Conservation (phyloP, 2,329 filamentous ascomycete genomes). For the Penicillium sp. region DNA sequence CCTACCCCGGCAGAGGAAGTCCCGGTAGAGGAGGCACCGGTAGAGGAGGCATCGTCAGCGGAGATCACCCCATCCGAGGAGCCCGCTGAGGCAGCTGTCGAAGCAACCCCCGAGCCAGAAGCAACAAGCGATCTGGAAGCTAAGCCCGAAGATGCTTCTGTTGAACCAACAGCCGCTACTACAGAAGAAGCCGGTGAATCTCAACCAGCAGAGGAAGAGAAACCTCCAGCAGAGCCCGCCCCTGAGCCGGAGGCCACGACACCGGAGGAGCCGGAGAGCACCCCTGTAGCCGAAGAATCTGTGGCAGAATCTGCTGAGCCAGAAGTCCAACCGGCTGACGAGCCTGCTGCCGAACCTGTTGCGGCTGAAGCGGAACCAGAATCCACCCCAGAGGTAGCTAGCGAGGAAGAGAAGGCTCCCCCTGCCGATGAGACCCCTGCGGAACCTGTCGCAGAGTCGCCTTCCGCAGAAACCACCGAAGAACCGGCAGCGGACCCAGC, state of each 20-base stretch:
- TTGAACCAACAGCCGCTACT: slow-evolving; percentile 9
- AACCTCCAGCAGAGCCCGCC: slow-evolving; percentile 5
- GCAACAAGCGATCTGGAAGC: not conserved
- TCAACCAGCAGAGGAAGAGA: not conserved
- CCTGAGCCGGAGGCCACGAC: not conserved
- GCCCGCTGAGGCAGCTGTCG: not conserved
- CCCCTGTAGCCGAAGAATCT: not conserved
- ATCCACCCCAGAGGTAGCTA: not conserved
- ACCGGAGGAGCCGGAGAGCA: slow-evolving; percentile 10
- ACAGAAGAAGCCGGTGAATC: slow-evolving; percentile 10
- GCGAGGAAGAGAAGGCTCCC: not conserved
- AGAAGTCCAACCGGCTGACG: slow-evolving; percentile 5
- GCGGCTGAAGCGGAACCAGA: not conserved
- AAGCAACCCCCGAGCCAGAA: slow-evolving; percentile 8
- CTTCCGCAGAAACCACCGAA: not conserved
- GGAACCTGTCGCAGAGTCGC: not conserved
- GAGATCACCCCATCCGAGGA: not conserved
- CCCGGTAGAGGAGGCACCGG: not conserved
- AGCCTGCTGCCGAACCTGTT: slow-evolving; percentile 14
- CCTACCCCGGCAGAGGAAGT: not conserved
- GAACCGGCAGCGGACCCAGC: slow-evolving; percentile 10
- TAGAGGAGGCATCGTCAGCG: not conserved
- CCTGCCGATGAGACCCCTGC: not conserved
- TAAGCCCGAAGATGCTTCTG: slow-evolving; percentile 13
- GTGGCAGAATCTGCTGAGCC: not conserved